Evolutionary conservation across 2,329 filamentous ascomycete species (phyloP).

Genomic region (Aspergillus sp.): DNA sequence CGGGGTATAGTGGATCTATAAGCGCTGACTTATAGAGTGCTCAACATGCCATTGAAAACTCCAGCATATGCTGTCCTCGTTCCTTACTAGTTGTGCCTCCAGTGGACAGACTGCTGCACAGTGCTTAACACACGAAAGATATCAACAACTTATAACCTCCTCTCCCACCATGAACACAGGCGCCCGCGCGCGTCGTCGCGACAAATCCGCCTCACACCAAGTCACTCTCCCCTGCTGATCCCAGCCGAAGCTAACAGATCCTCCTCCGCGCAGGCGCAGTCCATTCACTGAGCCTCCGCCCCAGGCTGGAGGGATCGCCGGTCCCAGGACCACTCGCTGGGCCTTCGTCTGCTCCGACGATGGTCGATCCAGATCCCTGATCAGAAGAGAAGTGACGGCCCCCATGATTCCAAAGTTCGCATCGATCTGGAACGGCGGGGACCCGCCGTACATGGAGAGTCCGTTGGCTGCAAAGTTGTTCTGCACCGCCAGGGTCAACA

Average conservation of each 20-base stretch:
- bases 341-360: not conserved
- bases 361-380: constrained; percentile 45
- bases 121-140: no score
- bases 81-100: no score
- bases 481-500: constrained; percentile 50
- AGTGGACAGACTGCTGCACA: no score
- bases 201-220: not conserved
- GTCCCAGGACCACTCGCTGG: constrained; percentile 9
- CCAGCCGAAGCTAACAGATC: constrained; percentile 10
- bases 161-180: no score
- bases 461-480: constrained; percentile 53
- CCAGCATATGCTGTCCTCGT: not conserved
- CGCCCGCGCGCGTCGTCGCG: no score
- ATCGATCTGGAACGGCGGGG: constrained; percentile 58
- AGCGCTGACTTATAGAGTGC: no score
- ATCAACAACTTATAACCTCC: no score
- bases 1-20: no score
- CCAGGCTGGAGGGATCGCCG: constrained; percentile 15
- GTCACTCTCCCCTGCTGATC: constrained; percentile 2
- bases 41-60: not conserved
- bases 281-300: constrained; percentile 7
- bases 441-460: constrained; percentile 52
- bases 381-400: constrained; percentile 52
- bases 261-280: constrained; percentile 11
- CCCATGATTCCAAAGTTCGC: constrained; percentile 57